phyloP scores from a whole-genome alignment of 2,329 filamentous ascomycete species.

The Paracorniculantispora psalliotae region DNA sequence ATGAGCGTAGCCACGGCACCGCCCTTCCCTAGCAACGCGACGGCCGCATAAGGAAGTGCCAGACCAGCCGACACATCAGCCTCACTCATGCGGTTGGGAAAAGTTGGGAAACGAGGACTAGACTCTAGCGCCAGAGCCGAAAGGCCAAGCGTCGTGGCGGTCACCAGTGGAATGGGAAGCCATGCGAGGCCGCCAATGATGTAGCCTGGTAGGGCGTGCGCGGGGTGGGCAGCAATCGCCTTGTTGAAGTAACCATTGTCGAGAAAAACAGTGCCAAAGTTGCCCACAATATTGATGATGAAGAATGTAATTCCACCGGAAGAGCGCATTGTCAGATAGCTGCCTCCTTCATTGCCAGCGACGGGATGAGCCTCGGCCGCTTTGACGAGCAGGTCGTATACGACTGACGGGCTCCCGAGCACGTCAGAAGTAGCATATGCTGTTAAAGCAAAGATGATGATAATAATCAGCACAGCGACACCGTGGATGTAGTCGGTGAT shows the following conservation, averaged over 20 bases:
- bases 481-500: conserved; percentile 85
- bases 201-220: conserved; percentile 83
- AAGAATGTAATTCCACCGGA: conserved; percentile 80
- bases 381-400: conserved; percentile 72
- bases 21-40: conserved; percentile 75
- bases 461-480: conserved; percentile 76
- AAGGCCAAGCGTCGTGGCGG: conserved; percentile 83
- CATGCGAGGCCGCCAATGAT: conserved; percentile 80
- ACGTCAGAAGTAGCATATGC: conserved; percentile 69
- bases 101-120: conserved; percentile 67
- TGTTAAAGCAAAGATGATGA: conserved; percentile 79
- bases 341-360: conserved; percentile 71
- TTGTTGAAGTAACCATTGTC: conserved; percentile 93
- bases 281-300: conserved; percentile 73
- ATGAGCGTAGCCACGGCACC: conserved; percentile 75
- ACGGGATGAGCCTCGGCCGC: conserved; percentile 69
- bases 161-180: conserved; percentile 92
- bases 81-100: conserved; percentile 63
- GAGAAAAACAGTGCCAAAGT: conserved; percentile 79
- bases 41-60: conserved; percentile 78
- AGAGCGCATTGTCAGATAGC: conserved; percentile 76
- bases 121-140: conserved; percentile 74
- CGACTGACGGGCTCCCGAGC: conserved; percentile 68
- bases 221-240: conserved; percentile 80
- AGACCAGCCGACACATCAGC: conserved; percentile 77